Evolutionary conservation across 306 rosid species (phyloP), one percentile per base, ranked within the genome.

Genomic region (Cicer pinnatifidum): DNA sequence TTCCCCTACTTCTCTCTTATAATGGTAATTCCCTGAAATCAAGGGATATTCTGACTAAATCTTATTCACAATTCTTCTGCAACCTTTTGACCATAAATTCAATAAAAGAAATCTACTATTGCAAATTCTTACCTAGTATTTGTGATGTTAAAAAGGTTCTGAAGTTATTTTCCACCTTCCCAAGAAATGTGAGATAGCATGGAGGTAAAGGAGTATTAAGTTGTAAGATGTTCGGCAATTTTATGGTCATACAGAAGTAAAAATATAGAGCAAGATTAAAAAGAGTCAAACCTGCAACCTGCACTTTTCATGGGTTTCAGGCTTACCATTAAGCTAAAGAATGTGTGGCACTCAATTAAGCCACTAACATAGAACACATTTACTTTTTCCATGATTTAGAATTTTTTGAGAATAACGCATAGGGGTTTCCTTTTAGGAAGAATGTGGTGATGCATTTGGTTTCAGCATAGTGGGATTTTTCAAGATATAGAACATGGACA

Each of bases 401-500:
- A 47, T 13, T 71, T 13, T 71, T 28, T 44, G 16, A 72, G 57
- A 10, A 58, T 11, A 47, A 35, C 8, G 10, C 28, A 16, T 39
- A 8, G 57, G 11, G 39, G 48, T 47, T 1, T 45, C 39, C 61
- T 35, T 61, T 16, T 16, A 3, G 20, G 9, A 35, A 45, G 58
- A 67, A 50, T 50, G 40, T 33, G 33, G 33, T 68, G 46, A 59
- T 51, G 23, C 45, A 68, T 28, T 68, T 68, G 57, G 23, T 69
- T 47, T 67, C 8, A 67, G 60, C 6, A 35, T 68, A 33, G 17
- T 69, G 48, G 41, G 61, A 69, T 8, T 35, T 46, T 69, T 51
- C 37, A 69, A 51, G 37, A 69, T 51, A 69, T 16, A 69, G 62
- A 69, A 35, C 35, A 52, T 52, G 33, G 45, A 69, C 17, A 67